Base-by-base conservation (phyloP, 768 basidiomycete genomes). In the Leccinum rimulosum region DNA sequence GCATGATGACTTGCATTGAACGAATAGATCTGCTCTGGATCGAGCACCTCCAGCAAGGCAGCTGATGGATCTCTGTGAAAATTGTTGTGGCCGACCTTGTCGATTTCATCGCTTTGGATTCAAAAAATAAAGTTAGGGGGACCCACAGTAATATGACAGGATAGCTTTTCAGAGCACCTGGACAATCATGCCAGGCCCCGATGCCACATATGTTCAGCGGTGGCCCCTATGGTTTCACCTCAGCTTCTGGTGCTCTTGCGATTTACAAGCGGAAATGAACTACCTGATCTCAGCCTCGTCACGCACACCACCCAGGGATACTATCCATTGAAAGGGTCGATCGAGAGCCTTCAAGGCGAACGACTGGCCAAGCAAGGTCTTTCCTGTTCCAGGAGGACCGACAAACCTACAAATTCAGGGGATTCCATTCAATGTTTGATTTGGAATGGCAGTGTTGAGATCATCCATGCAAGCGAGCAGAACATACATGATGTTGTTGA, bases 51-150 rank as follows among this genome's bases (percentile, higher is more conserved):
- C 4, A 98, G 75, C 60, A 98, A 73, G 0, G 95, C 95, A 40
- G 95, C 95, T 3, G 84, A 85, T 14, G 95, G 95, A 70, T 96
- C 94, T 0, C 95, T 95, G 64, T 96, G 94, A 76, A 91, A 90
- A 67, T 90, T 93, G 64, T 83, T 89, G 57, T 88, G 87, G 0
- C 89, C 88, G 56, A 93, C 83, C 75, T 97, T 97, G 75, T 97
- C 95, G 48, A 97, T 85, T 72, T 97, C 95, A 67, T 97, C 95
- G 9, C 75, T 77, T 55, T 35, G 19, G 10, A 3, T 43, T n/a
- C 12, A 1, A 33, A 33, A 31, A 62, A 36, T n/a, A 31, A 61
- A 2, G 9, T 25, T 19, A 22, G 10, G 53, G 54, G 9, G 58
- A 65, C 80, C 61, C 66, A 80, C 74, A 95, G 76, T 33, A 98